A percentile compares a stretch with the other conserved stretches of the same genome.
phyloP scores from a whole-genome alignment of 2,329 filamentous ascomycete species.

The Beauveria pseudobassiana region DNA sequence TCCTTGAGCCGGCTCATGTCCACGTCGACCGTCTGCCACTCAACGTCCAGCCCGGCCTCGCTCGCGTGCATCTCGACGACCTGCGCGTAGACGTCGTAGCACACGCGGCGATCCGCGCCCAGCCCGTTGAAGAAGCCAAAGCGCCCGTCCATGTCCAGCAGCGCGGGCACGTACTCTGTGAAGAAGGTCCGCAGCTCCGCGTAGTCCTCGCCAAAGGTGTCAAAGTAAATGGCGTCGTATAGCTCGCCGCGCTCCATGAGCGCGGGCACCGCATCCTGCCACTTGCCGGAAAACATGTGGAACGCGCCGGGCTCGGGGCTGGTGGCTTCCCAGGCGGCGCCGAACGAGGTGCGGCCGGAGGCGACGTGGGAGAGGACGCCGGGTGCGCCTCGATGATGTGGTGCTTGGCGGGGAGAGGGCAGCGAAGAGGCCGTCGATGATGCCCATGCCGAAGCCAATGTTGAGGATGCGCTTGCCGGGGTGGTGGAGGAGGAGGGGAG shows the following conservation, averaged over 20 bases:
- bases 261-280: conserved; percentile 71
- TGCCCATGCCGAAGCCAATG: conserved; percentile 87
- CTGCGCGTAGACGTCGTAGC: conserved; percentile 92
- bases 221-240: conserved; percentile 91
- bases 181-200: conserved; percentile 79
- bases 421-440: conserved; percentile 71
- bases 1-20: conserved; percentile 57
- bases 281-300: conserved; percentile 63
- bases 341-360: conserved; percentile 38
- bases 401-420: conserved; percentile 56
- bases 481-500: conserved; percentile 32
- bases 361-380: conserved; percentile 62
- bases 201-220: conserved; percentile 96
- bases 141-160: conserved; percentile 64
- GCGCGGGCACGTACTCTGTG: conserved; percentile 71
- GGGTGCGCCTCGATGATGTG: conserved; percentile 83
- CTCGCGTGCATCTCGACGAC: conserved; percentile 86
- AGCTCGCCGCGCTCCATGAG: conserved; percentile 60
- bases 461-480: conserved; percentile 67
- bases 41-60: conserved; percentile 82
- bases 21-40: conserved; percentile 74
- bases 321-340: conserved; percentile 44
- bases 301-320: conserved; percentile 58
- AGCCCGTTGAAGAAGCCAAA: conserved; percentile 90
- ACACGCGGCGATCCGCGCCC: conserved; percentile 84